Base-by-base conservation (phyloP, 257 asterid genomes). In the Nicotiana benthamiana region DNA sequence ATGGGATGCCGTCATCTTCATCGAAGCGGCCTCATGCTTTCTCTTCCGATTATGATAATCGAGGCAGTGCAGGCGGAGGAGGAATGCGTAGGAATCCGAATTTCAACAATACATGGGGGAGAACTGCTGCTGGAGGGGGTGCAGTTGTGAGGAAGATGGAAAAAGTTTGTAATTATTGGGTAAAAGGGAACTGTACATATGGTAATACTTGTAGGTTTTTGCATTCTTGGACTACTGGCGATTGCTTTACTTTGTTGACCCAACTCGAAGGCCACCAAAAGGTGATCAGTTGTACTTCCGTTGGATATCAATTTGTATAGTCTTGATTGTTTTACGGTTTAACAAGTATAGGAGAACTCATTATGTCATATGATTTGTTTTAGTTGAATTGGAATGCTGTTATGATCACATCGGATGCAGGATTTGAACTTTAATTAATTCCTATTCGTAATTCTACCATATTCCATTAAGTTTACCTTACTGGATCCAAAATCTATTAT, bases 161-260 rank as follows among this genome's bases (percentile, higher is more conserved):
- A 82, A 94, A 85, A 75, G 22, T 93, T 77, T 96, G 99, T 81
- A 84, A 86, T 79, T 81, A 83, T 80, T 94, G 97, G 97, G 54
- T 86, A 27, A 92, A 89, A 80, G 97, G 95, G 85, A 90, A 59
- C 84, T 96, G 99, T 86, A 91, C 81, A 75, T 94, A 62, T 77
- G 97, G 93, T 20, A 94, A 91, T 24, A 90, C 75, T 12, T 96
- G 99, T 87, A 86, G 90, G 84, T 94, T 32, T 82, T 89, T 94
- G 93, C 99, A 96, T 87, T 91, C 93, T 68, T 96, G 98, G 97
- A 90, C 90, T 10, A 85, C 96, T 0, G 97, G 94, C 27, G 94
- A 90, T 81, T 88, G 93, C 85, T 93, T 93, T 79, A 22, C 92
- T 32, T 87, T 91, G 78, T 85, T 96, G 89, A 85, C 97, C 13